phyloP scores from a whole-genome alignment of 768 basidiomycete species.

The Bullera alba region DNA sequence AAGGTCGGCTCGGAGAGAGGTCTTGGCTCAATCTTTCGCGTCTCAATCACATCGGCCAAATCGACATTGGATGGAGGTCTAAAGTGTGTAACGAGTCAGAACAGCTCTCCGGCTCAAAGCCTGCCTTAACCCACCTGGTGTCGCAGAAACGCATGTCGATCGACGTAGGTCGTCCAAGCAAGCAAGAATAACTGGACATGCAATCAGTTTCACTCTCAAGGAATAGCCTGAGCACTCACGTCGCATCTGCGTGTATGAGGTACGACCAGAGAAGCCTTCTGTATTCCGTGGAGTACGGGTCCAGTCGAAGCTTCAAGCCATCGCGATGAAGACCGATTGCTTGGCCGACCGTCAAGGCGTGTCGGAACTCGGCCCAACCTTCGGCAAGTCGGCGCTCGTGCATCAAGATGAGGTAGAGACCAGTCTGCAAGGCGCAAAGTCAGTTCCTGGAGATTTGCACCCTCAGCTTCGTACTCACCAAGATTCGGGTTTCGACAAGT shows the following conservation, averaged over 20 bases:
- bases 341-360: slow-evolving; percentile 82
- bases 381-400: slow-evolving; percentile 61
- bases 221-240: slow-evolving; percentile 39
- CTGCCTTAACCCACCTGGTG: slow-evolving; percentile 67
- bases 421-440: slow-evolving; percentile 54
- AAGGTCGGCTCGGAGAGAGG: slow-evolving; percentile 60
- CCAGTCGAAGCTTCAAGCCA: slow-evolving; percentile 58
- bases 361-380: slow-evolving; percentile 89
- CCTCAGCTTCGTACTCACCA: slow-evolving; percentile 49
- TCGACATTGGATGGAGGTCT: slow-evolving; percentile 55
- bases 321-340: slow-evolving; percentile 87
- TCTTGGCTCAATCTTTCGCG: slow-evolving; percentile 23
- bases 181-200: slow-evolving; percentile 59
- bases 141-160: slow-evolving; percentile 87
- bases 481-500: slow-evolving; percentile 75
- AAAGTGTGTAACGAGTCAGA: slow-evolving; percentile 13
- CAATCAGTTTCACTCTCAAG: background rate
- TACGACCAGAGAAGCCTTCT: slow-evolving; percentile 75
- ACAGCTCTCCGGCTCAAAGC: slow-evolving; percentile 24
- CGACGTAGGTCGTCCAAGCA: slow-evolving; percentile 71
- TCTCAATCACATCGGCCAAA: slow-evolving; percentile 22
- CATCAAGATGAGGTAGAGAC: slow-evolving; percentile 54
- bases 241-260: slow-evolving; percentile 84
- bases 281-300: slow-evolving; percentile 67
- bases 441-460: background rate